phyloP scores from a whole-genome alignment of 2,329 filamentous ascomycete genomes.

The Massarina eburnea region DNA sequence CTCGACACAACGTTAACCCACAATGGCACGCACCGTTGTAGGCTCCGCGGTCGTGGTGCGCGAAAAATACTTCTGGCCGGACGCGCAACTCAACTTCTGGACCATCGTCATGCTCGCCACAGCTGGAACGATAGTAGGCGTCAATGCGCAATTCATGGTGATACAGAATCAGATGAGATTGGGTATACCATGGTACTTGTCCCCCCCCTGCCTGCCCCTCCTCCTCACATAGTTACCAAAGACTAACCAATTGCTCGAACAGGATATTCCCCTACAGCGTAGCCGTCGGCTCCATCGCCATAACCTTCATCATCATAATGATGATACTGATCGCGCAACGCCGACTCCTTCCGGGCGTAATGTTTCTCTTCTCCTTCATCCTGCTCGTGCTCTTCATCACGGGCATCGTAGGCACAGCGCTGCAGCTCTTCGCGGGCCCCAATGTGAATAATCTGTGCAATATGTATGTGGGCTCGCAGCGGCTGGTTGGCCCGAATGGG shows the following conservation, averaged over 20 bases:
- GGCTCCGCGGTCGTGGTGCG: constrained; percentile 47
- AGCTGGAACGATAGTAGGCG: constrained; percentile 59
- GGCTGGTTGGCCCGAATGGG: constrained; percentile 50
- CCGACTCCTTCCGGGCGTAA: constrained; percentile 59
- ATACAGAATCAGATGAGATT: constrained; percentile 59
- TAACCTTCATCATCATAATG: constrained; percentile 62
- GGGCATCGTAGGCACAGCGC: constrained; percentile 63
- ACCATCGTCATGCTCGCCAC: constrained; percentile 63
- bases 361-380: constrained; percentile 63
- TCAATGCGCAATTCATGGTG: constrained; percentile 62
- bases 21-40: constrained; percentile 44
- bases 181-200: constrained; percentile 63
- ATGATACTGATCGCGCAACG: constrained; percentile 58
- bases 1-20: too few species aligned
- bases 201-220: not conserved
- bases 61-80: constrained; percentile 64
- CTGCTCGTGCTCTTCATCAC: constrained; percentile 63
- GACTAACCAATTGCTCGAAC: constrained; percentile 9
- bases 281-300: constrained; percentile 57
- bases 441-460: constrained; percentile 63
- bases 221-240: not conserved
- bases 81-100: constrained; percentile 66
- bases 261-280: constrained; percentile 69
- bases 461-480: constrained; percentile 55
- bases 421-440: constrained; percentile 61